Evolutionary conservation across 768 basidiomycete genomes (phyloP).

Genomic region (Gyrodon lividus): DNA sequence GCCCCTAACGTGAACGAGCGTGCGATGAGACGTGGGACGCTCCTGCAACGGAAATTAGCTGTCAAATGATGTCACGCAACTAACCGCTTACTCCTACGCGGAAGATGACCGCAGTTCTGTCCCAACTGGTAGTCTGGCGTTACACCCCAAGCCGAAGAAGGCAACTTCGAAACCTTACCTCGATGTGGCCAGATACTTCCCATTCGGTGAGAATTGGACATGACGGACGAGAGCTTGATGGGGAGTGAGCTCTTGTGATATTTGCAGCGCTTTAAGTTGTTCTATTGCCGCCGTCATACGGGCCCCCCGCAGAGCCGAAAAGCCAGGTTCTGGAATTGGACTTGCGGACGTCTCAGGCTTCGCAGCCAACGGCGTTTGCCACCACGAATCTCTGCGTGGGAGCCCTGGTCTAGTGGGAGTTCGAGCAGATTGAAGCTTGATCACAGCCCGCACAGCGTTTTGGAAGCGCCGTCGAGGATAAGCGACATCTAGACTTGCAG

Average conservation of each 20-base stretch:
- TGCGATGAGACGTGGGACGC: constrained; percentile 40
- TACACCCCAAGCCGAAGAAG: background rate
- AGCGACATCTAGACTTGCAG: constrained; percentile 21
- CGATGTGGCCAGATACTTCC: constrained; percentile 54
- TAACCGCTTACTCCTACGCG: constrained; percentile 39
- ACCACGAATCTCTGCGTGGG: constrained; percentile 28
- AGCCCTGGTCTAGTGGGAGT: constrained; percentile 21
- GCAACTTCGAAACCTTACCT: constrained; percentile 32
- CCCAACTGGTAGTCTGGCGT: constrained; percentile 38
- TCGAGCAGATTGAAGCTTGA: constrained; percentile 36
- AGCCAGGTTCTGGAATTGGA: constrained; percentile 16
- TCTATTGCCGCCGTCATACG: constrained; percentile 41
- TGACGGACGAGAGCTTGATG: constrained; percentile 54
- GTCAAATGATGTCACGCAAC: background rate
- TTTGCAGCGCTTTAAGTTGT: constrained; percentile 37
- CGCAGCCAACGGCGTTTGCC: constrained; percentile 16
- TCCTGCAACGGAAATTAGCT: constrained; percentile 32
- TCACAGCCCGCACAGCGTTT: constrained; percentile 43
- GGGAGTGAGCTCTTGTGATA: constrained; percentile 38
- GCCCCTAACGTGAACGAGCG: constrained; percentile 48
- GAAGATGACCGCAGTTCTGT: constrained; percentile 48
- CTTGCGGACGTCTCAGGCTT: constrained; percentile 8
- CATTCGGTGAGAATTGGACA: constrained; percentile 54
- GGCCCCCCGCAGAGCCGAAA: constrained; percentile 33
- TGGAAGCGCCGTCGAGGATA: constrained; percentile 35